Conservation (phyloP, 345 rosid species). For the Salix exigua region DNA sequence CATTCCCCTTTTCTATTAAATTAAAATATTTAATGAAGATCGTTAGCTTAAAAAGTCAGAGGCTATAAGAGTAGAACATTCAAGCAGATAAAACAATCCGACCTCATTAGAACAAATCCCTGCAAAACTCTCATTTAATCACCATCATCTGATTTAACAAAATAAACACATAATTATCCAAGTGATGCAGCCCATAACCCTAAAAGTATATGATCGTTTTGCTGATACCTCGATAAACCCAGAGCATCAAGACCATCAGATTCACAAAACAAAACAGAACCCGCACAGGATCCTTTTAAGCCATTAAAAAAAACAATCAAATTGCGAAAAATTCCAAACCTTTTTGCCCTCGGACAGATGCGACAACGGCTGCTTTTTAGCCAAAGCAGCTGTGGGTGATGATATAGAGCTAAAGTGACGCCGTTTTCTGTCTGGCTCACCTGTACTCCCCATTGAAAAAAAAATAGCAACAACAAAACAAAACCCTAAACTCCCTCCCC, state of each 20-base stretch:
- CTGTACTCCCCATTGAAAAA: conserved; percentile 76
- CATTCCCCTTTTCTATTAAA: no score
- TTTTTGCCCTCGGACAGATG: conserved; percentile 79
- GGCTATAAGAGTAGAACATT: neutral
- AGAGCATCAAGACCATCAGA: neutral
- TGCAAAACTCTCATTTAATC: neutral
- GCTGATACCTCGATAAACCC: neutral
- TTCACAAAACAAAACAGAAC: neutral
- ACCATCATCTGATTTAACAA: neutral
- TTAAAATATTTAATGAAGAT: neutral
- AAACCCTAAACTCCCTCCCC: conserved; percentile 17
- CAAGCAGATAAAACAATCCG: neutral
- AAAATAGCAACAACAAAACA: neutral
- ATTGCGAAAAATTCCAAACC: conserved; percentile 26
- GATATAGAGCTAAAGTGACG: conserved; percentile 76
- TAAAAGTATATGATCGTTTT: neutral
- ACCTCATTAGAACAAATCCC: neutral
- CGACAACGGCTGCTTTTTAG: conserved; percentile 62
- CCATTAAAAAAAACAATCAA: neutral
- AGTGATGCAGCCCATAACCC: neutral
- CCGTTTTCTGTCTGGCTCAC: conserved; percentile 86
- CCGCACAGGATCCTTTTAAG: neutral
- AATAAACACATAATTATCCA: neutral
- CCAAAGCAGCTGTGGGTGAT: conserved; percentile 64
- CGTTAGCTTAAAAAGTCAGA: neutral